phyloP scores from a whole-genome alignment of 2,329 filamentous ascomycete species.

The Nigrograna mackinnonii region DNA sequence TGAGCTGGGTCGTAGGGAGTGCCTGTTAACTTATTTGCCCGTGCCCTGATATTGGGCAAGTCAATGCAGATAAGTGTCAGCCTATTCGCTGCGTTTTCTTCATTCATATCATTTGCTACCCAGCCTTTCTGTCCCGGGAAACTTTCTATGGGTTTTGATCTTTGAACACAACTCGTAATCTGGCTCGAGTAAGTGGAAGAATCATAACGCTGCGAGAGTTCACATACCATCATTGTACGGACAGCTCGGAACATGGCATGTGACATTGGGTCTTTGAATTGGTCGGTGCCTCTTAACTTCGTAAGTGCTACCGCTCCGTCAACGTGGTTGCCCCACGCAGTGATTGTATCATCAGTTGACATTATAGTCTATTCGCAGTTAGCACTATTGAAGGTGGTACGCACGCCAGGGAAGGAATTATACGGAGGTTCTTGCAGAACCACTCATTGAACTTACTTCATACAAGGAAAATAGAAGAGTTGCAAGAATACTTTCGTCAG shows the following conservation, averaged over 20 bases:
- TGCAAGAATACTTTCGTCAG: slow-evolving; percentile 43
- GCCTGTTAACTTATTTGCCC: slow-evolving; percentile 33
- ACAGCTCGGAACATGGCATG: slow-evolving; percentile 45
- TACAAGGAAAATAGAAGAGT: slow-evolving; percentile 46
- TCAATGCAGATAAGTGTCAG: slow-evolving; percentile 44
- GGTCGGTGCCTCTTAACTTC: slow-evolving; percentile 42
- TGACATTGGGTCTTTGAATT: slow-evolving; percentile 41
- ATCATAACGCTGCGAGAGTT: background rate
- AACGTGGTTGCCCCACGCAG: slow-evolving; percentile 44
- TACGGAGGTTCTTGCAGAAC: slow-evolving; percentile 19
- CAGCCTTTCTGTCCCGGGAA: slow-evolving; percentile 41
- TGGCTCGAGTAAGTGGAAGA: slow-evolving; percentile 8
- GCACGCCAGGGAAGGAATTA: slow-evolving; percentile 12
- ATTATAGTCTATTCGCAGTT: slow-evolving; percentile 37
- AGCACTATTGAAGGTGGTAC: slow-evolving; percentile 9
- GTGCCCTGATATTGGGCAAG: slow-evolving; percentile 39
- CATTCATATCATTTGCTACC: slow-evolving; percentile 31
- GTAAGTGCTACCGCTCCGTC: slow-evolving; percentile 45
- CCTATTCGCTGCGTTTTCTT: slow-evolving; percentile 44
- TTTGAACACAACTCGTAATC: slow-evolving; percentile 45
- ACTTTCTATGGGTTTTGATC: slow-evolving; percentile 40
- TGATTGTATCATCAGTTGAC: slow-evolving; percentile 39
- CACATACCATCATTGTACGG: slow-evolving; percentile 44
- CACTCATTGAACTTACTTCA: slow-evolving; percentile 36
- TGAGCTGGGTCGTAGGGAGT: slow-evolving; percentile 19